Evolutionary conservation across 345 rosid species (phyloP).

Genomic region (Gossypium bickii): DNA sequence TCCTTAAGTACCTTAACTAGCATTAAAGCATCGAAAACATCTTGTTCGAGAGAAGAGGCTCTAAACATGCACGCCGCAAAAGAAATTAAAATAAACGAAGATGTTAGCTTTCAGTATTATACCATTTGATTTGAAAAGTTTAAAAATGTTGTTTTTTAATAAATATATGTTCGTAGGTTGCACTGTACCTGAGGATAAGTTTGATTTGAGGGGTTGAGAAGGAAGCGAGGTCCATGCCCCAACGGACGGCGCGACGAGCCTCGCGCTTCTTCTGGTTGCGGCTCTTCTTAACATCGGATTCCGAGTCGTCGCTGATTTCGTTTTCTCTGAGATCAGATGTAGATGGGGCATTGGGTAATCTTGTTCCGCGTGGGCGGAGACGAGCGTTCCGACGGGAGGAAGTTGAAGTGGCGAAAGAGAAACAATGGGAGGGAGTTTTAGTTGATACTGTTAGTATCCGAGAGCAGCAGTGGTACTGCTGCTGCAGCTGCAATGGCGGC

Average conservation of each 20-base stretch:
- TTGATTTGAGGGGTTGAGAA: slow-evolving; percentile 68
- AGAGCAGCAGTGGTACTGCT: slow-evolving; percentile 14
- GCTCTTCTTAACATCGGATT: slow-evolving; percentile 49
- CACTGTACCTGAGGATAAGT: slow-evolving; percentile 49
- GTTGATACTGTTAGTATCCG: slow-evolving; percentile 16
- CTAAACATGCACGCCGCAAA: slow-evolving; percentile 26
- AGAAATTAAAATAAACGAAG: neutral
- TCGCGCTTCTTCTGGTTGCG: slow-evolving; percentile 87
- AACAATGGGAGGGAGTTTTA: slow-evolving; percentile 8
- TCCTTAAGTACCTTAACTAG: slow-evolving; percentile 57
- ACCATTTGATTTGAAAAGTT: neutral
- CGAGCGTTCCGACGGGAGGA: slow-evolving; percentile 32
- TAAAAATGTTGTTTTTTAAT: neutral
- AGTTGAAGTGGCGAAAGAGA: slow-evolving; percentile 21
- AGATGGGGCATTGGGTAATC: slow-evolving; percentile 23
- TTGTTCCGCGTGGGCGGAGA: slow-evolving; percentile 31
- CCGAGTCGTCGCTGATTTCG: slow-evolving; percentile 36
- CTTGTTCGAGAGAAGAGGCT: slow-evolving; percentile 59
- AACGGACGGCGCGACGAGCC: slow-evolving; percentile 74
- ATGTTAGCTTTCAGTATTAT: neutral
- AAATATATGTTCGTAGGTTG: neutral
- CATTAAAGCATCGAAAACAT: slow-evolving; percentile 71
- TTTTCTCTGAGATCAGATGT: slow-evolving; percentile 27
- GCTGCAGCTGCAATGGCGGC: slow-evolving; percentile 26
- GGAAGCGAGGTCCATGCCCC: slow-evolving; percentile 81